These are phyloP conservation scores for Ajuga chamaepitys DNA, from an alignment of 257 asterid species.

Conservation along the genomic window DNA sequence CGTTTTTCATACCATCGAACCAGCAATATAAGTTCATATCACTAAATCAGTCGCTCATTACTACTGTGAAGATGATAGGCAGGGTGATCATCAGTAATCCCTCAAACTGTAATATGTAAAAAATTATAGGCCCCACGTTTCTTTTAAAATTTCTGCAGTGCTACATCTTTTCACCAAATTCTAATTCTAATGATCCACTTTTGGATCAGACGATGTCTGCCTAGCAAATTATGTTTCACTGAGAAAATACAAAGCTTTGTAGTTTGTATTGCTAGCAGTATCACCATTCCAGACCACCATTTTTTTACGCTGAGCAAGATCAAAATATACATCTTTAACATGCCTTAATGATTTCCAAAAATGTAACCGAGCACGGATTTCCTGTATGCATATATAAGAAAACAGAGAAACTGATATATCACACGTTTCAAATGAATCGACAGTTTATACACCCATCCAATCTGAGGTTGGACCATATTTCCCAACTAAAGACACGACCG, in stretches of 20 bases:
- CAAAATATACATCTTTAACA: not conserved
- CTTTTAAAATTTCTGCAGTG: not conserved
- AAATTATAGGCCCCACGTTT: not conserved
- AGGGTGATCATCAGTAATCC: not conserved
- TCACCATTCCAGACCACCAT: not conserved
- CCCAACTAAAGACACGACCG: not conserved
- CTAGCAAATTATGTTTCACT: not conserved
- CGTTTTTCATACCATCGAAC: not conserved
- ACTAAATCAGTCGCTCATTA: not conserved
- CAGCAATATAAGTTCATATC: constrained; percentile 1
- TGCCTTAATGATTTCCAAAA: not conserved
- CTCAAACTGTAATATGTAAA: not conserved
- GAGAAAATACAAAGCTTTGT: not conserved
- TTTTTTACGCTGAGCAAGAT: not conserved
- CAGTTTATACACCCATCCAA: not conserved
- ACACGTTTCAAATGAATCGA: not conserved
- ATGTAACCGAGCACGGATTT: not conserved
- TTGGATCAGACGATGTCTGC: not conserved
- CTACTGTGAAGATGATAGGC: not conserved
- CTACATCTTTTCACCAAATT: constrained; percentile 3
- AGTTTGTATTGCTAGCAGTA: not conserved
- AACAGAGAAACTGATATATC: not conserved
- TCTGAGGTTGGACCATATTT: not conserved
- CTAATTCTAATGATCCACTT: not conserved
- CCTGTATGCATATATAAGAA: not conserved